Evolutionary conservation across 2,329 filamentous ascomycete genomes (phyloP).

Genomic region (Pseudocercospora crystallina): DNA sequence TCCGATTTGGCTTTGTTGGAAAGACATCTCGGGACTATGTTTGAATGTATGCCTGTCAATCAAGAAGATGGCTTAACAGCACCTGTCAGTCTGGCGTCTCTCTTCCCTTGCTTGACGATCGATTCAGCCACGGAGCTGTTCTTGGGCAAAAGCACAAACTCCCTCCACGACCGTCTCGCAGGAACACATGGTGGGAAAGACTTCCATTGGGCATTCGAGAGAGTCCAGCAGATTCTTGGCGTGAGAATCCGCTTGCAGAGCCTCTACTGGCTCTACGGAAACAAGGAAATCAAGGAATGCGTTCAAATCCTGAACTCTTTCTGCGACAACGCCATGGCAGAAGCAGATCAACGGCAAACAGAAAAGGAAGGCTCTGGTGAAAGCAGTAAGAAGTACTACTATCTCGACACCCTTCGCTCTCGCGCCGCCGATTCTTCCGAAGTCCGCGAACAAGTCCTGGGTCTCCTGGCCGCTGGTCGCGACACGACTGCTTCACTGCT

Average conservation of each 20-base stretch:
- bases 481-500: conserved; percentile 53
- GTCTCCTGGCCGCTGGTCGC: conserved; percentile 51
- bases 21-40: conserved; percentile 33
- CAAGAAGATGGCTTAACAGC: conserved; percentile 29
- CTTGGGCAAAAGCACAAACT: conserved; percentile 21
- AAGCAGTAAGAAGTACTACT: conserved; percentile 6
- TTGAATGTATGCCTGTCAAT: conserved; percentile 27
- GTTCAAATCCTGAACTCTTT: conserved; percentile 11
- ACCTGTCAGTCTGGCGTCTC: conserved; percentile 28
- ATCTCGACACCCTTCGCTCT: conserved; percentile 49
- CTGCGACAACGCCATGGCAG: conserved; percentile 11
- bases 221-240: conserved; percentile 4
- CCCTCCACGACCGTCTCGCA: conserved; percentile 15
- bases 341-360: conserved; percentile 3
- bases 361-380: not conserved
- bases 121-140: conserved; percentile 68
- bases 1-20: conserved; percentile 36
- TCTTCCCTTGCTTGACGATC: conserved; percentile 65
- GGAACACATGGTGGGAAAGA: conserved; percentile 4
- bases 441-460: conserved; percentile 50
- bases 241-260: conserved; percentile 21
- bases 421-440: conserved; percentile 34
- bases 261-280: conserved; percentile 40
- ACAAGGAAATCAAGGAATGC: conserved; percentile 8
- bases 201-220: conserved; percentile 13